Conservation (phyloP, 768 basidiomycete species). For the Suillus hirtellus region DNA sequence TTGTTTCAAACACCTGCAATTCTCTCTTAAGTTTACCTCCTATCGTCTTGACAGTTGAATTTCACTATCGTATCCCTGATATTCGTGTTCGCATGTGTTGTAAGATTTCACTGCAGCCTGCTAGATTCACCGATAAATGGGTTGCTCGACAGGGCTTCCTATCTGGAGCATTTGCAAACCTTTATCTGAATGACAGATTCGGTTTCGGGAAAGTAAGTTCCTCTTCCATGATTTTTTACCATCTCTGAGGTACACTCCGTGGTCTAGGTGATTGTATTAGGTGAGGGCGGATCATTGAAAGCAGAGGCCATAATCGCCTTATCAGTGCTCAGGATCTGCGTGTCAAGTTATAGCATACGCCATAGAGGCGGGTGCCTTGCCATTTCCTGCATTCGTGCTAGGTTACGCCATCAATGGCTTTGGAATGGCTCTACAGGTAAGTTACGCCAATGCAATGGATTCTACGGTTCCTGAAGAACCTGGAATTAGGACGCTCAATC, state of each 20-base stretch:
- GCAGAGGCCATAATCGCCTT: neutral
- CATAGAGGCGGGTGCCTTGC: slow-evolving; percentile 42
- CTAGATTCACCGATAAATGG: neutral
- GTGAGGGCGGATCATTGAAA: slow-evolving; percentile 15
- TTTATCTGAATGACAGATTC: slow-evolving; percentile 29
- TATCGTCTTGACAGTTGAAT: slow-evolving; percentile 37
- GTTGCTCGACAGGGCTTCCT: slow-evolving; percentile 29
- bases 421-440: slow-evolving; percentile 48
- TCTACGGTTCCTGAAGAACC: neutral
- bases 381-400: slow-evolving; percentile 46
- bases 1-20: neutral
- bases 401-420: slow-evolving; percentile 46
- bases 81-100: slow-evolving; percentile 51
- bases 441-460: slow-evolving; percentile 5
- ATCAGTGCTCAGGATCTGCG: slow-evolving; percentile 23
- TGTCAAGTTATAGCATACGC: slow-evolving; percentile 33
- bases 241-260: neutral
- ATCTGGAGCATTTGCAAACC: slow-evolving; percentile 33
- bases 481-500: slow-evolving; percentile 44
- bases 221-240: neutral
- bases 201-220: slow-evolving; percentile 35
- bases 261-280: slow-evolving; percentile 29
- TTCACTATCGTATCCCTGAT: slow-evolving; percentile 55
- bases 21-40: neutral
- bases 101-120: slow-evolving; percentile 21